These are phyloP conservation scores for Corymbia maculata DNA, from an alignment of 345 rosid species.

Conservation along the genomic window DNA sequence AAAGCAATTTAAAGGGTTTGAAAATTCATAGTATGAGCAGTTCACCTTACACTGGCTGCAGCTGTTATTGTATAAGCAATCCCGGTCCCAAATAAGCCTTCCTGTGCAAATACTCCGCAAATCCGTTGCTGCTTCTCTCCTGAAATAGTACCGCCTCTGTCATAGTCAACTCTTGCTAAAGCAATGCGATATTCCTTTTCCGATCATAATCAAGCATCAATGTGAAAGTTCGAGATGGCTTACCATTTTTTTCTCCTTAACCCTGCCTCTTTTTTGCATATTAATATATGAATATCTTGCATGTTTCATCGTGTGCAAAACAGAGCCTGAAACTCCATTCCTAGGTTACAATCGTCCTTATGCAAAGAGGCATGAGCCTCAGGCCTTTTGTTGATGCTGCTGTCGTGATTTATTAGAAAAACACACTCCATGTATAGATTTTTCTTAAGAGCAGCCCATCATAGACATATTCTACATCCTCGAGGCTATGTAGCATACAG, in stretches of 20 bases:
- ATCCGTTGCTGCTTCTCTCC: constrained; percentile 25
- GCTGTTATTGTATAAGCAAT: constrained; percentile 40
- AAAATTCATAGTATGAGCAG: background rate
- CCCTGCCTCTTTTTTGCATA: background rate
- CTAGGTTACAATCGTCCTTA: background rate
- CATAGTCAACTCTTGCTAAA: background rate
- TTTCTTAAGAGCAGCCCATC: background rate
- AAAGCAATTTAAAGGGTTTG: background rate
- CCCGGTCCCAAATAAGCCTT: constrained; percentile 25
- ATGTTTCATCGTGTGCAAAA: background rate
- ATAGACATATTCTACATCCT: background rate
- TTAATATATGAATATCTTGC: background rate
- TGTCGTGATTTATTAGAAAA: background rate
- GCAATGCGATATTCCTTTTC: background rate
- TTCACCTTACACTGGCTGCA: constrained; percentile 36
- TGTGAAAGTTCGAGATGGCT: background rate
- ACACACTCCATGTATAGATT: background rate
- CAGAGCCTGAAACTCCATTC: background rate
- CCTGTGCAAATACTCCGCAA: constrained; percentile 22
- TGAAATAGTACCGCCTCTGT: background rate
- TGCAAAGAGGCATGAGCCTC: background rate
- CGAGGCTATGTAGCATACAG: background rate
- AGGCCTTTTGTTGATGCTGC: background rate
- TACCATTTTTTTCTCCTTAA: background rate
- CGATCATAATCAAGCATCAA: background rate